These are phyloP conservation scores for Chaetomium tenue DNA, from an alignment of 495 filamentous ascomycete species.

Conservation along the genomic window DNA sequence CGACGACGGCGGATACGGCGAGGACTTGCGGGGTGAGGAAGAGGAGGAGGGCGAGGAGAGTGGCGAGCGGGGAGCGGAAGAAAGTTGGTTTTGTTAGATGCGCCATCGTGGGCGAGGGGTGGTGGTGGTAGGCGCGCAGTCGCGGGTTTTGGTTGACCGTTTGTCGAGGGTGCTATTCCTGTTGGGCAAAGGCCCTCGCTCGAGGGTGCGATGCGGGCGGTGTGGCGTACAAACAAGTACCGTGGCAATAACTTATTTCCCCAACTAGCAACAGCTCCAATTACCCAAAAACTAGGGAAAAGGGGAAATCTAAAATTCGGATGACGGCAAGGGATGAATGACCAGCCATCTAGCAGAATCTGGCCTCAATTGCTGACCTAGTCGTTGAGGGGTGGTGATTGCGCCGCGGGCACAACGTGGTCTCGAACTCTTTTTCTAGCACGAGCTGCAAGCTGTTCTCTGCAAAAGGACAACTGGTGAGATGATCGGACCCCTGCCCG, in stretches of 20 bases:
- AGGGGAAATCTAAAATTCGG: background rate
- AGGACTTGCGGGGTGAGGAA: constrained; percentile 51
- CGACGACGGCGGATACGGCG: constrained; percentile 71
- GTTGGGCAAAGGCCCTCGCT: background rate
- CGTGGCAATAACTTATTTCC: background rate
- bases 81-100: constrained; percentile 33
- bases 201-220: background rate
- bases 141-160: background rate
- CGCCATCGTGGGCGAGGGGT: constrained; percentile 43
- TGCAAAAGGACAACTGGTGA: constrained; percentile 40
- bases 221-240: too few relatives aligned
- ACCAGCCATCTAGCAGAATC: background rate
- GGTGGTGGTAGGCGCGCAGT: background rate
- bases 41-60: constrained; percentile 49
- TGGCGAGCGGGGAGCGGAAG: constrained; percentile 43
- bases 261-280: background rate
- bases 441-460: constrained; percentile 33
- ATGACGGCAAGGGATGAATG: background rate
- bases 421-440: constrained; percentile 7
- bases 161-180: background rate
- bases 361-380: constrained; percentile 7
- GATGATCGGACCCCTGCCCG: constrained; percentile 24
- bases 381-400: constrained; percentile 4
- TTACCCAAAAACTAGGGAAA: background rate
- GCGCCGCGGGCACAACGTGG: constrained; percentile 19